Evolutionary conservation across 306 rosid genomes (phyloP), one percentile per base, ranked within the genome.

Genomic region (Aeschynomene evenia): DNA sequence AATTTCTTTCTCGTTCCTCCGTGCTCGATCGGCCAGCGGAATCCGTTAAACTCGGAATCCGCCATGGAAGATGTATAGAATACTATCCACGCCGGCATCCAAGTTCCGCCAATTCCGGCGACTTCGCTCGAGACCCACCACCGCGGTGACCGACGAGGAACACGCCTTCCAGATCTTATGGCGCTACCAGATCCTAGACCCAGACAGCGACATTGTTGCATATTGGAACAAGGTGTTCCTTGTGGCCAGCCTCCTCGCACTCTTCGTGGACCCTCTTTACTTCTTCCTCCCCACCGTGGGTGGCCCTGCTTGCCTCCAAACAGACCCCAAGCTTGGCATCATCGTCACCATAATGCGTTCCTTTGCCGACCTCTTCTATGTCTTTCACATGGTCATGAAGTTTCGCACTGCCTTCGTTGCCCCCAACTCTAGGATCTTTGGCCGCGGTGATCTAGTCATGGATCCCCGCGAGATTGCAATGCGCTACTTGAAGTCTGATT

Each of bases 11-110:
- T 7, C 29, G 10, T 18, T 26, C n/a, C 55, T 19, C 64, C 34
- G 15, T 12, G 8, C 50, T 8, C 42, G 28, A 62, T 40, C 72
- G 42, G 74, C 55, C 19, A 45, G 89, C 91, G 95, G 95, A 84
- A 85, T 84, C 91, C 95, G 90, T 71, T 50, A 52, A 39, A 66
- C 74, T 77, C 85, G 96, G 98, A 88, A 75, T 88, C 91, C 92
- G 91, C 91, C 77, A 93, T 89, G 96, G 98, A 90, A 90, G 88
- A 93, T 93, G 98, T 79, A 85, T 88, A 88, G 86, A 77, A 82
- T 84, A 84, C 14, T 85, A 70, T 71, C 88, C 63, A 82, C 81
- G 71, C 92, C 92, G 72, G 85, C 91, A 18, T 72, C 86, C 10
- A 83, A 66, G 34, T 79, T 88, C 84, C 91, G 89, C 84, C 93